A percentile compares a stretch with the other conserved stretches of the same genome.
Conservation (phyloP, 176 grass and related monocot genomes). For the Luzula sylvatica region DNA sequence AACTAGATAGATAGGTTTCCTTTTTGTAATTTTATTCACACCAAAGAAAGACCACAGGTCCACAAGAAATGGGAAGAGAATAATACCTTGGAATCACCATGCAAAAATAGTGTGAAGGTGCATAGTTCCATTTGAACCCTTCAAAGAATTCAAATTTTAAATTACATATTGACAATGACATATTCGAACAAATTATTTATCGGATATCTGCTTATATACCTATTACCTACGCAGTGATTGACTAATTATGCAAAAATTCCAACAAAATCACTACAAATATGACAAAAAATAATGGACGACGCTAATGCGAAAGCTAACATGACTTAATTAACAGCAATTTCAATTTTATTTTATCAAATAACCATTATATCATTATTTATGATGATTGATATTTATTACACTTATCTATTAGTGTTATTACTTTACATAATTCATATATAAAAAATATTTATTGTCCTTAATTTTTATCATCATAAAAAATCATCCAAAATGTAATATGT, state of each 20-base stretch:
- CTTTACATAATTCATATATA: too few relatives aligned
- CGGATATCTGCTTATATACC: not conserved
- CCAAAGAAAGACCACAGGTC: not conserved
- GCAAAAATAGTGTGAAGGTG: not conserved
- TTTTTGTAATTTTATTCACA: conserved; percentile 6
- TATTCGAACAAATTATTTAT: not conserved
- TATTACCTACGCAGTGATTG: not conserved
- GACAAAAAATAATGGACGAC: not conserved
- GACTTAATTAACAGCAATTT: too few relatives aligned
- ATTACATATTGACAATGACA: not conserved
- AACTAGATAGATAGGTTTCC: too few relatives aligned
- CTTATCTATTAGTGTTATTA: too few relatives aligned
- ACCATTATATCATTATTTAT: too few relatives aligned
- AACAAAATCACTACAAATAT: not conserved
- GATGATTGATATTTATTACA: too few relatives aligned
- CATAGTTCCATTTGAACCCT: too few relatives aligned
- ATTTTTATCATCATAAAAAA: too few relatives aligned
- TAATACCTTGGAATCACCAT: not conserved
- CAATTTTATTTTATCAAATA: too few relatives aligned
- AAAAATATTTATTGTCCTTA: too few relatives aligned
- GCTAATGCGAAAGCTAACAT: too few relatives aligned
- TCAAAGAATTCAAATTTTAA: not conserved
- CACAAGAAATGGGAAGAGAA: conserved; percentile 4
- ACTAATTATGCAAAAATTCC: not conserved
- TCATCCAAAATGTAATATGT: too few relatives aligned